Conservation (phyloP, 352 stramenopile species). For the Phytophthora pluvialis region DNA sequence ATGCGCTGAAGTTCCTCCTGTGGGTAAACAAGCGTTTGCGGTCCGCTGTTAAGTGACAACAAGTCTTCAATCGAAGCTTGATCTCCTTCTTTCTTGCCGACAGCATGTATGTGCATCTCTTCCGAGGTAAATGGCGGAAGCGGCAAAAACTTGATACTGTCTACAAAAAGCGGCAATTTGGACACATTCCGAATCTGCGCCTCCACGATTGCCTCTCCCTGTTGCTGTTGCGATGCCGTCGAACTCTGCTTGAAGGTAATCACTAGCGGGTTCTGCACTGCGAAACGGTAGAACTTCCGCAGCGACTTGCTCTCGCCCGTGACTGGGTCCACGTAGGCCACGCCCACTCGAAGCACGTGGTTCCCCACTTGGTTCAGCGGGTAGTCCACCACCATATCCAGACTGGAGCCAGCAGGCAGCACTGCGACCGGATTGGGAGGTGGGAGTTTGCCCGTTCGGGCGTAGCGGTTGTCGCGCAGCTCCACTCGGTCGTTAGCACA, state of each 20-base stretch:
- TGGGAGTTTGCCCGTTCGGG: slow-evolving; percentile 66
- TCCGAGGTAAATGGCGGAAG: slow-evolving; percentile 64
- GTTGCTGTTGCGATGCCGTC: slow-evolving; percentile 25
- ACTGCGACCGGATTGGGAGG: slow-evolving; percentile 80
- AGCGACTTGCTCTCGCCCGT: slow-evolving; percentile 86
- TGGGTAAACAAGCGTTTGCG: slow-evolving; percentile 71
- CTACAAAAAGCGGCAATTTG: slow-evolving; percentile 80
- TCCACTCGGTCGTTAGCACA: slow-evolving; percentile 83
- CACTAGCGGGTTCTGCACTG: slow-evolving; percentile 89
- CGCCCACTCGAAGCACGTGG: slow-evolving; percentile 83
- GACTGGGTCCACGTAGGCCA: slow-evolving; percentile 76
- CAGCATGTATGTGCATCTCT: slow-evolving; percentile 30
- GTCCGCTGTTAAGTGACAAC: slow-evolving; percentile 35
- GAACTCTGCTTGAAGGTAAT: slow-evolving; percentile 84
- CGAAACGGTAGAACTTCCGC: slow-evolving; percentile 93
- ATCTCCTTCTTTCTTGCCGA: slow-evolving; percentile 10
- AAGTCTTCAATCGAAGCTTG: slow-evolving; percentile 32
- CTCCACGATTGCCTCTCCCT: slow-evolving; percentile 70
- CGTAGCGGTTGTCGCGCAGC: slow-evolving; percentile 79
- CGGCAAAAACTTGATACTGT: slow-evolving; percentile 82
- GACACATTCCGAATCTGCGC: slow-evolving; percentile 86
- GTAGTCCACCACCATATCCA: slow-evolving; percentile 94
- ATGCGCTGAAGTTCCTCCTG: slow-evolving; percentile 84
- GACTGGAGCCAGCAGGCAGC: slow-evolving; percentile 69
- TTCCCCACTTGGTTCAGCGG: slow-evolving; percentile 90